Base-by-base conservation (phyloP, 441 rosid genomes). In the Mallotus japonicus region DNA sequence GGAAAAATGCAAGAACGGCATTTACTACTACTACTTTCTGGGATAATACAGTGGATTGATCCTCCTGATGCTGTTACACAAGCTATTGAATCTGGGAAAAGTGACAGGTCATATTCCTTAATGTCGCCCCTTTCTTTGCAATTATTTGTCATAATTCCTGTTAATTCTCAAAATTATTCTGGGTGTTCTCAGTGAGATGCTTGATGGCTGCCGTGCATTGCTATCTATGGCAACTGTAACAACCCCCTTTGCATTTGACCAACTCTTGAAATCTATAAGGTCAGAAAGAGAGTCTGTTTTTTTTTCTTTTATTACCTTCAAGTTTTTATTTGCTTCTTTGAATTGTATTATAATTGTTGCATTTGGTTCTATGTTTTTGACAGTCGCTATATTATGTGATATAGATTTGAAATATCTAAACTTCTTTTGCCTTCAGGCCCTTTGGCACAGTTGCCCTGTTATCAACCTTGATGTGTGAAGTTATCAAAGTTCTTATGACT, bases 131-230 rank as follows among this genome's bases (percentile, higher is more conserved):
- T 73, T 47, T 13, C 28, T 37, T 47, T 62, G 74, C 64, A 57
- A 69, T 78, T 76, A 72, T 71, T 19, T 76, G 72, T 61, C 73
- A 34, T 77, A 62, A 73, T 74, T 72, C 32, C 22, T 49, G 24
- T 76, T 56, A 73, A 73, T 51, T 80, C 76, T 78, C 64, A 74
- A 37, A 57, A 17, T 76, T 69, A 46, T 56, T 80, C 65, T 78
- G 62, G 62, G 72, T 69, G 34, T 80, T 65, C 83, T 69, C 89
- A 95, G 99, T 83, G 99, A 95, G 89, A 79, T 95, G 92, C 89
- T 93, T 69, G 99, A 95, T 80, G 98, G 99, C 68, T 95, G 98
- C 79, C 99, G 99, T 62, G 96, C 95, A 70, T 82, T 95, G 78
- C 83, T 91, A 78, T 87, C 95, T 62, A 82, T 95, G 72, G 96